A percentile compares a stretch with the other conserved stretches of the same genome.
These are phyloP conservation scores for Fusarium kyushuense DNA, from an alignment of 2,329 filamentous ascomycete species.

Conservation along the genomic window DNA sequence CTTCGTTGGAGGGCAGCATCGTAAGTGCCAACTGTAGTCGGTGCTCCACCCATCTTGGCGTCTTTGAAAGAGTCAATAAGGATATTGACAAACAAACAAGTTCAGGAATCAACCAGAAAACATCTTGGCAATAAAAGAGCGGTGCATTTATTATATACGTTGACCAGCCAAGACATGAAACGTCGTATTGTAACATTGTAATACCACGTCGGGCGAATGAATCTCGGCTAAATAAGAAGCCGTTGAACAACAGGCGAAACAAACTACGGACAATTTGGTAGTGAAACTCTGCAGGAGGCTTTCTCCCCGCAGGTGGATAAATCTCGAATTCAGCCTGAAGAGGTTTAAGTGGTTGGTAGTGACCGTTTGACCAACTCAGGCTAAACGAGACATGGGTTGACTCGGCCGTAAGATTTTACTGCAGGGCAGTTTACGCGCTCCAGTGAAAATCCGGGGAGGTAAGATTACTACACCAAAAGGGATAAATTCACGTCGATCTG, in stretches of 20 bases:
- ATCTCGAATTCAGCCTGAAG: conserved; percentile 21
- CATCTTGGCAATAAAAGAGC: background rate
- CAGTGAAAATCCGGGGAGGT: conserved; percentile 1
- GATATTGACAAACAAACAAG: background rate
- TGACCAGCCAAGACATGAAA: conserved; percentile 13
- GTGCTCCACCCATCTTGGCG: conserved; percentile 25
- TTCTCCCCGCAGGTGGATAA: conserved; percentile 14
- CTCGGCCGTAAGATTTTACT: conserved; percentile 4
- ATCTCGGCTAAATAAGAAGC: conserved; percentile 18
- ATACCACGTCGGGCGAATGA: background rate
- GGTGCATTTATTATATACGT: conserved; percentile 17
- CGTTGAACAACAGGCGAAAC: background rate
- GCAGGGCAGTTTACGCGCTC: conserved; percentile 12
- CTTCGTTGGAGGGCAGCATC: conserved; percentile 66
- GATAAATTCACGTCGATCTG: conserved; percentile 15
- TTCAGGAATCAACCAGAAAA: background rate
- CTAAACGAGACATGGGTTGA: conserved; percentile 24
- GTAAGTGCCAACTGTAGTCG: conserved; percentile 50
- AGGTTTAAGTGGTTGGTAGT: background rate
- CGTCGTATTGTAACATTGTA: conserved; percentile 3
- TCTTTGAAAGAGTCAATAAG: background rate
- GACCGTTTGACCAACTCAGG: conserved; percentile 11
- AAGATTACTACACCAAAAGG: background rate
- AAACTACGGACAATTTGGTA: background rate
- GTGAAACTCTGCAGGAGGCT: background rate